These are phyloP conservation scores for Sarocladium strictum DNA, from an alignment of 2,329 filamentous ascomycete species.

Conservation along the genomic window DNA sequence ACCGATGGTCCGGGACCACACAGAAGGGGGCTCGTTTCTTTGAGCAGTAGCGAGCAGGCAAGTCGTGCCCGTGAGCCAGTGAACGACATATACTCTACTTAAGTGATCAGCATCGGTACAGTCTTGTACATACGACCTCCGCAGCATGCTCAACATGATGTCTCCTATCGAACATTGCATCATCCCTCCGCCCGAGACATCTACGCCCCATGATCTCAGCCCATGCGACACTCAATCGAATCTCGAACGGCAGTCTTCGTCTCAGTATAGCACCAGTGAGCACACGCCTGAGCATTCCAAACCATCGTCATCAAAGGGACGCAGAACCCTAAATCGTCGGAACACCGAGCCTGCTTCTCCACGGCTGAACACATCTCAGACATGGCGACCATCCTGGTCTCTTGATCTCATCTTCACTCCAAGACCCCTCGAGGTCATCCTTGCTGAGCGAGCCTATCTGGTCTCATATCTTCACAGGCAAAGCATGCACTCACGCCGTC, in stretches of 20 bases:
- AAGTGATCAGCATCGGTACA: neutral
- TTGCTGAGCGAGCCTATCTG: constrained; percentile 42
- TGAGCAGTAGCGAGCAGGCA: neutral
- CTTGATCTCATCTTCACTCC: constrained; percentile 25
- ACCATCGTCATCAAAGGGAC: constrained; percentile 10
- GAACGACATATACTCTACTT: neutral
- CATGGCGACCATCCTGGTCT: constrained; percentile 9
- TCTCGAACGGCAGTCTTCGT: neutral
- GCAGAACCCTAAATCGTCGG: neutral
- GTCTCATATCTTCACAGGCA: constrained; percentile 33
- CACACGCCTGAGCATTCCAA: neutral
- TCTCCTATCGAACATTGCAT: constrained; percentile 1
- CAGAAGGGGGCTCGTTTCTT: too few species aligned
- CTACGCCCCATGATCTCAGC: neutral
- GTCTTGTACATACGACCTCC: too few species aligned
- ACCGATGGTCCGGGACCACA: too few species aligned
- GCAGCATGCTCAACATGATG: neutral
- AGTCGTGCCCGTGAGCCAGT: neutral
- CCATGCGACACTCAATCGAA: neutral
- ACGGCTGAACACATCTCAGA: constrained; percentile 7
- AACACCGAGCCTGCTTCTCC: constrained; percentile 8
- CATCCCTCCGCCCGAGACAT: neutral
- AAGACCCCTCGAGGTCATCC: constrained; percentile 35
- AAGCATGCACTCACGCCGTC: constrained; percentile 26
- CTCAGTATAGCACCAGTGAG: neutral